A percentile compares a stretch with the other conserved stretches of the same genome.
Conservation (phyloP, 805 yeast genomes). For the Brettanomyces sp. region DNA sequence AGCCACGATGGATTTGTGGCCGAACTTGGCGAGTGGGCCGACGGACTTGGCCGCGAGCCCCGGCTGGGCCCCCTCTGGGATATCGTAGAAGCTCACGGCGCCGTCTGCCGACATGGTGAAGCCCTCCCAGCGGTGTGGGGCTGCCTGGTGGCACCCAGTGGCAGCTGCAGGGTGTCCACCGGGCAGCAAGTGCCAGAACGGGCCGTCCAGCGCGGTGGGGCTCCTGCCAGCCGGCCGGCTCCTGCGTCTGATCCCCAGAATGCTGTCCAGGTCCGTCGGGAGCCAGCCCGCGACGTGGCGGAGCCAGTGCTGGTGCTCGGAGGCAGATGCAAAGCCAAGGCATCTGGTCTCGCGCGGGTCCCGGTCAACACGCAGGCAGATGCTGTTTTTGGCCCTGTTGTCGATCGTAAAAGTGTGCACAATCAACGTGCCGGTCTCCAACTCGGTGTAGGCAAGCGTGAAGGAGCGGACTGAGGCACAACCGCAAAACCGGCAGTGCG, state of each 20-base stretch:
- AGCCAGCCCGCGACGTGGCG: constrained; percentile 71
- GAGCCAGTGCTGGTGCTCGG: constrained; percentile 62
- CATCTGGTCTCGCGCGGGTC: constrained; percentile 89
- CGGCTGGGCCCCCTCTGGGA: constrained; percentile 35
- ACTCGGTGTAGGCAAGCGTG: constrained; percentile 62
- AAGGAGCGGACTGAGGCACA: constrained; percentile 71
- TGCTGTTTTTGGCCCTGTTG: constrained; percentile 67
- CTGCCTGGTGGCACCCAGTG: background rate
- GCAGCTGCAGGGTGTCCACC: no score
- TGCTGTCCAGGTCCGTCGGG: constrained; percentile 63
- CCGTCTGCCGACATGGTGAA: constrained; percentile 72
- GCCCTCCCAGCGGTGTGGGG: constrained; percentile 55
- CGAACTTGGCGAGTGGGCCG: constrained; percentile 60
- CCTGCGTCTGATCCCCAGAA: constrained; percentile 55
- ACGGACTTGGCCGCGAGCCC: constrained; percentile 45
- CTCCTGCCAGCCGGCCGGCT: constrained; percentile 10
- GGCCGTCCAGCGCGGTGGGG: no score
- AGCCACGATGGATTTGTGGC: constrained; percentile 68
- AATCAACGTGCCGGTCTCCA: constrained; percentile 45
- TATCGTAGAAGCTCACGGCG: constrained; percentile 45
- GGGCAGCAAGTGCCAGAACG: no score
- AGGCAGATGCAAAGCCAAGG: constrained; percentile 68
- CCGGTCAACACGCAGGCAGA: constrained; percentile 84
- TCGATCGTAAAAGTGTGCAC: constrained; percentile 68
- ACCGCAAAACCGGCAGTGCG: constrained; percentile 88